Conservation (phyloP, 768 basidiomycete genomes). For the Pleurotus citrinopileatus region DNA sequence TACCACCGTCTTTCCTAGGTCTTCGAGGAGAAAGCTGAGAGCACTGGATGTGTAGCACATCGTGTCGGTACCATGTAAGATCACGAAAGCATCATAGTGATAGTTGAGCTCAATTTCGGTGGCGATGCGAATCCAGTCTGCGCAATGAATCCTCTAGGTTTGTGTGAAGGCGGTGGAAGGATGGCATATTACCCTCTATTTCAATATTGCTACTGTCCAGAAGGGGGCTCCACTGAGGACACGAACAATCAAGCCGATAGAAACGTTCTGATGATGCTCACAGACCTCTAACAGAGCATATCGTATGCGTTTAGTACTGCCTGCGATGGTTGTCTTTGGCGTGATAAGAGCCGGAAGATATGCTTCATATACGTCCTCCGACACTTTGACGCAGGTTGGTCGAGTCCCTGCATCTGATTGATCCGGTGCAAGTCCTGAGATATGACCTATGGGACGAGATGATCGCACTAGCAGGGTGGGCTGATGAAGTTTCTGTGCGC, state of each 20-base stretch:
- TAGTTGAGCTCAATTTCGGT: constrained; percentile 95
- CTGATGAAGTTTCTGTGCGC: constrained; percentile 20
- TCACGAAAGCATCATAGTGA: constrained; percentile 85
- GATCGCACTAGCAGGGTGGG: constrained; percentile 62
- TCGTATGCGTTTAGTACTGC: constrained; percentile 67
- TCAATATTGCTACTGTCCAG: constrained; percentile 90
- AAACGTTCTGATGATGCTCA: constrained; percentile 11
- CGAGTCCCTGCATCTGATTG: constrained; percentile 22
- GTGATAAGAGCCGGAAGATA: constrained; percentile 76
- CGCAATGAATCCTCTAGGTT: constrained; percentile 11
- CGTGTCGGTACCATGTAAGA: constrained; percentile 90
- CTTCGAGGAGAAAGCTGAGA: constrained; percentile 87
- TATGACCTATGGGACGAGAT: constrained; percentile 58
- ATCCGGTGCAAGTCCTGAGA: constrained; percentile 32
- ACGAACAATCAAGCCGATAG: not conserved
- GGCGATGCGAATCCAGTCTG: constrained; percentile 90
- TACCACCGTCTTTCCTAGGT: constrained; percentile 90
- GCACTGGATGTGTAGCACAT: constrained; percentile 91
- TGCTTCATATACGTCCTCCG: constrained; percentile 70
- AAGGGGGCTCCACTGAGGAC: constrained; percentile 74
- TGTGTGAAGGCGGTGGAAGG: constrained; percentile 8
- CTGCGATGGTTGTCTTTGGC: constrained; percentile 60
- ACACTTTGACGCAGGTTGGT: constrained; percentile 44
- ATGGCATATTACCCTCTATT: constrained; percentile 53
- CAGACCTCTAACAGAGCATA: constrained; percentile 82